Evolutionary conservation across 2,329 filamentous ascomycete genomes (phyloP), one percentile per base, ranked within the genome.

Genomic region (Penicillium sp.): DNA sequence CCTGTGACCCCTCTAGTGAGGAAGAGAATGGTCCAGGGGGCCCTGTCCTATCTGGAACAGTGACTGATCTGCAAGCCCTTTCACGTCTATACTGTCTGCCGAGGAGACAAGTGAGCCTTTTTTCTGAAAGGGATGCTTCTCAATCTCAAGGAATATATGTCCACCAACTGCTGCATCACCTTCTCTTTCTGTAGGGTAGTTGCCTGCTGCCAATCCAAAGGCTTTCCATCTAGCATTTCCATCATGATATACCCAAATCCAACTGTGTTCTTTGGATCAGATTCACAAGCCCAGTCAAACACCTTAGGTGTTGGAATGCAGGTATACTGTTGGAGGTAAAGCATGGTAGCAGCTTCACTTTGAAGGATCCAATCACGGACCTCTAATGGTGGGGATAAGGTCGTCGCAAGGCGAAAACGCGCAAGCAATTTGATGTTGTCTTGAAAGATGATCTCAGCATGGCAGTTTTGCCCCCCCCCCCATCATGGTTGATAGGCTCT

Each of bases 341-440:
- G 37, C 18, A 49, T 44, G n/a, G 41, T 38, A 14, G 32, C 26
- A 34, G 32, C 42, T 42, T 35, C 42, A 10, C 42, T 45, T 41
- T 11, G 18, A 40, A 42, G 32, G 8, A 42, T 41, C 11, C 14
- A 41, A 40, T 48, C 37, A 14, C 41, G 37, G 31, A 48, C 46
- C 31, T 44, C 29, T 8, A 8, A 6, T 8, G 28, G 28, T 13
- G 46, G 46, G 23, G 31, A 37, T 26, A 14, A 37, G 6, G 46
- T 40, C 11, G n/a, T 41, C 5, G 9, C 2, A 2, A 48, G 36
- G 18, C 46, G 46, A 20, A 48, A 41, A 10, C 41, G 36, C 13
- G 18, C 41, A 14, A 44, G 41, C 46, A 29, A 48, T 11, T 40
- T 44, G 20, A 48, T 14, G 36, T 35, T 32, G 23, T 48, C 37